Conservation (phyloP, 2,329 filamentous ascomycete species). For the Aureobasidium namibiae region DNA sequence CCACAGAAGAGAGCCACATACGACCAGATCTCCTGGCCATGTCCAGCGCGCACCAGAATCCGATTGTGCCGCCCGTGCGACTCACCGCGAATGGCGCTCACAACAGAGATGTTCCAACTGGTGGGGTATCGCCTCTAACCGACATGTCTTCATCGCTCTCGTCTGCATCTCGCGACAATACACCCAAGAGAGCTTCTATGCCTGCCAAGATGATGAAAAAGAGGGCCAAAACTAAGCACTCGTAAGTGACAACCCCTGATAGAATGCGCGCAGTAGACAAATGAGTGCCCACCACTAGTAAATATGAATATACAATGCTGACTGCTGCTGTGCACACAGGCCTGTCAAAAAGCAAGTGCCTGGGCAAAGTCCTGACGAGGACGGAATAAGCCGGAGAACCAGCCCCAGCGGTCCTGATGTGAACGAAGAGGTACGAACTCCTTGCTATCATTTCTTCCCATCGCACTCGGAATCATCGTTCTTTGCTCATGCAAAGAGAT, state of each 20-base stretch:
- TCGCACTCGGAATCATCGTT: constrained; percentile 27
- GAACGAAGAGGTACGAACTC: constrained; percentile 48
- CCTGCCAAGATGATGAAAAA: constrained; percentile 21
- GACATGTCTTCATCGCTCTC: constrained; percentile 23
- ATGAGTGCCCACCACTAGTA: background rate
- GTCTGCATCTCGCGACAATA: constrained; percentile 24
- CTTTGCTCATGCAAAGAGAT: constrained; percentile 17
- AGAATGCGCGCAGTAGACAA: background rate
- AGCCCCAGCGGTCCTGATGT: constrained; percentile 54
- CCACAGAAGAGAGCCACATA: constrained; percentile 25
- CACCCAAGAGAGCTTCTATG: constrained; percentile 21
- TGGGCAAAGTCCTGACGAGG: constrained; percentile 60
- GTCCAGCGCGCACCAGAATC: background rate
- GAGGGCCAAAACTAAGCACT: constrained; percentile 31
- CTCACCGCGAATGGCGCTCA: constrained; percentile 5
- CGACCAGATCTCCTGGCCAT: constrained; percentile 17
- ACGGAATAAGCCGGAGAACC: constrained; percentile 55
- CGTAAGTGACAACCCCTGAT: constrained; percentile 25
- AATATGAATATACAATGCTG: background rate
- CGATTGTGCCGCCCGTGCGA: constrained; percentile 11
- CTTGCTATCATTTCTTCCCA: constrained; percentile 30
- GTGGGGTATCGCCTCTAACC: constrained; percentile 25
- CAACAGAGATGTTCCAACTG: background rate
- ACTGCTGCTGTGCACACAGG: constrained; percentile 35
- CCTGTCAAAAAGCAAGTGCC: constrained; percentile 69